These are phyloP conservation scores for Lachancea sp. DNA, from an alignment of 805 yeast species.

Conservation along the genomic window DNA sequence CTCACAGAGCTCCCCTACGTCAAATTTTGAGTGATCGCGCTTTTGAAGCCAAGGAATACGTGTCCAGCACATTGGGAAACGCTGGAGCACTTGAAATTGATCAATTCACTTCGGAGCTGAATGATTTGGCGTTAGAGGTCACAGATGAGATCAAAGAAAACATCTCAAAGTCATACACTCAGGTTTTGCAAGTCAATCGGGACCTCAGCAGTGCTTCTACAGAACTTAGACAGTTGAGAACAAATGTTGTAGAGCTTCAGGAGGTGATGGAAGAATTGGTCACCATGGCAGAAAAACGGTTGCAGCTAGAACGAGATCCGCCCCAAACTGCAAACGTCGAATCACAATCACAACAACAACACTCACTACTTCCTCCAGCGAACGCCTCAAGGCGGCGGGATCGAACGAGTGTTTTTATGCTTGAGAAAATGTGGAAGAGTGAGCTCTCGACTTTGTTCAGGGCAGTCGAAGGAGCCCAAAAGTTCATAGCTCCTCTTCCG, in stretches of 20 bases:
- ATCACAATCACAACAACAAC: slow-evolving; percentile 9
- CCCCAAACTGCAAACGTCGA: slow-evolving; percentile 8
- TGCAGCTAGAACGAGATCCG: slow-evolving; percentile 37
- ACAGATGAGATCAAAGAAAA: slow-evolving; percentile 51
- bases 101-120: slow-evolving; percentile 52
- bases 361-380: slow-evolving; percentile 22
- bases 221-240: slow-evolving; percentile 57
- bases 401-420: slow-evolving; percentile 61
- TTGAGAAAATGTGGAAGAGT: slow-evolving; percentile 76
- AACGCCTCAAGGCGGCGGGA: slow-evolving; percentile 35
- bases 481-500: slow-evolving; percentile 62
- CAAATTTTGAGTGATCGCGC: slow-evolving; percentile 34
- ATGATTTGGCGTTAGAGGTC: slow-evolving; percentile 43
- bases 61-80: slow-evolving; percentile 46
- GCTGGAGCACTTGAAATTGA: slow-evolving; percentile 72
- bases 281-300: slow-evolving; percentile 52
- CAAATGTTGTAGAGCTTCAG: slow-evolving; percentile 51
- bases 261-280: slow-evolving; percentile 54
- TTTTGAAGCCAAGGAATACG: slow-evolving; percentile 45
- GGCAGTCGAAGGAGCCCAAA: slow-evolving; percentile 89
- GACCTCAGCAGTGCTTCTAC: slow-evolving; percentile 59
- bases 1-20: slow-evolving; percentile 18
- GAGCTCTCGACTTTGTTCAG: slow-evolving; percentile 64
- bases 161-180: slow-evolving; percentile 56
- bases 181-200: slow-evolving; percentile 51